Percentiles rank a stretch among this genome's conserved stretches.
Evolutionary conservation across 1,139 yeast genomes (phyloP).

Genomic region (Pichia sp.): DNA sequence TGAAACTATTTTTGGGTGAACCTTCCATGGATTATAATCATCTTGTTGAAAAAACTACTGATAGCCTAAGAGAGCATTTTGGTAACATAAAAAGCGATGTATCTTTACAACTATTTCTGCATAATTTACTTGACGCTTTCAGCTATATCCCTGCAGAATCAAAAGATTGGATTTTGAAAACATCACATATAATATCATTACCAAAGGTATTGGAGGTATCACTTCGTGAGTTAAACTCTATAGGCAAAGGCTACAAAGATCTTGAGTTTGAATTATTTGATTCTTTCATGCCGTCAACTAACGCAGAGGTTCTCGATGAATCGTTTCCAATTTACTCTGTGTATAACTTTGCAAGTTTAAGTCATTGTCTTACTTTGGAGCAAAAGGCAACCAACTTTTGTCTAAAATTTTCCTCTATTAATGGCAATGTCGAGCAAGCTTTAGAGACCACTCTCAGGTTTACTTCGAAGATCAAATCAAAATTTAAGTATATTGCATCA

Average conservation of each 20-base stretch:
- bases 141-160: not conserved
- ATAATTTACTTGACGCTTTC: not conserved
- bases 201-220: not conserved
- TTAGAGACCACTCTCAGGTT: conserved; percentile 1
- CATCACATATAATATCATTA: not conserved
- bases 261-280: conserved; percentile 10
- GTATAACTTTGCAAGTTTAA: conserved; percentile 4
- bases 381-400: not conserved
- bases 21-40: not conserved
- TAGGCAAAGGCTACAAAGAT: too few species aligned
- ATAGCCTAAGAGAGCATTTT: not conserved
- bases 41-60: not conserved
- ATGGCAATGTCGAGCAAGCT: not conserved
- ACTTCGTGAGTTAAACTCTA: not conserved
- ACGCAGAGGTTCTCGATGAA: not conserved
- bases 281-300: conserved; percentile 7
- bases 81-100: not conserved
- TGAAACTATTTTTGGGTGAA: not conserved
- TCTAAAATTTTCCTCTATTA: not conserved
- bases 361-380: not conserved
- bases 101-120: not conserved
- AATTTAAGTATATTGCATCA: conserved; percentile 11
- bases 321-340: conserved; percentile 7
- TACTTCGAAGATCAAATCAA: conserved; percentile 6
- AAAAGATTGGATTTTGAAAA: not conserved